These are phyloP conservation scores for Tylopilus orsonianus DNA, from an alignment of 1,284 basidiomycete genomes.

Conservation along the genomic window DNA sequence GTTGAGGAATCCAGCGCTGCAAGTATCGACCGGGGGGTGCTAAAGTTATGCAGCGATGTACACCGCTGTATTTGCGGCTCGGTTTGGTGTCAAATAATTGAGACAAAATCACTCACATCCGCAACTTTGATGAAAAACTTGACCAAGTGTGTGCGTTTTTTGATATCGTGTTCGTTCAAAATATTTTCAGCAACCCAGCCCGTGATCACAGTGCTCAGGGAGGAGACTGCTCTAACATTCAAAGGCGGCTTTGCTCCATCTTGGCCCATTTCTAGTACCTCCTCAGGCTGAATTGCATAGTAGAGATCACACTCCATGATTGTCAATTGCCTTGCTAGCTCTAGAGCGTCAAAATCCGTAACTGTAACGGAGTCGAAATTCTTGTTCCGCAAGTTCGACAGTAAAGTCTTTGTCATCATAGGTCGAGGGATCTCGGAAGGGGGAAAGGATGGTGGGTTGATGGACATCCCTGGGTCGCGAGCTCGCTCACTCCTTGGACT, in stretches of 20 bases:
- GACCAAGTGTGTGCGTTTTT: slow-evolving; percentile 81
- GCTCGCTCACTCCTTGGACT: slow-evolving; percentile 60
- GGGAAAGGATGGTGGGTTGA: slow-evolving; percentile 58
- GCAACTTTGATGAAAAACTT: slow-evolving; percentile 98
- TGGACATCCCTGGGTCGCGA: slow-evolving; percentile 66
- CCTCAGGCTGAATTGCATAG: slow-evolving; percentile 82
- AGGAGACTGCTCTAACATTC: slow-evolving; percentile 82
- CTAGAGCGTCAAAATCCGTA: slow-evolving; percentile 91
- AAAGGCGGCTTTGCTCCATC: slow-evolving; percentile 63
- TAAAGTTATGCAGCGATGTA: slow-evolving; percentile 84
- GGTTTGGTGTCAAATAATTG: slow-evolving; percentile 17
- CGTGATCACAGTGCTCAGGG: slow-evolving; percentile 88
- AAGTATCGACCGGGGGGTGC: slow-evolving; percentile 89
- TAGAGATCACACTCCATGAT: slow-evolving; percentile 91
- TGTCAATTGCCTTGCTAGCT: slow-evolving; percentile 94
- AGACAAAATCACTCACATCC: slow-evolving; percentile 61
- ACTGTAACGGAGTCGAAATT: slow-evolving; percentile 64
- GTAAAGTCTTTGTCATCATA: slow-evolving; percentile 80
- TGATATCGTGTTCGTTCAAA: slow-evolving; percentile 84
- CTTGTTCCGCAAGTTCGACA: slow-evolving; percentile 59
- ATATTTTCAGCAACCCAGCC: slow-evolving; percentile 97
- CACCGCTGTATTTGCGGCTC: slow-evolving; percentile 65
- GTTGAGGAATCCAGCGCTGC: slow-evolving; percentile 95
- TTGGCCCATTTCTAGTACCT: slow-evolving; percentile 81
- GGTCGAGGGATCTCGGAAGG: slow-evolving; percentile 74